Evolutionary conservation across 805 yeast species (phyloP).

Genomic region (Wickerhamiella parazyma): DNA sequence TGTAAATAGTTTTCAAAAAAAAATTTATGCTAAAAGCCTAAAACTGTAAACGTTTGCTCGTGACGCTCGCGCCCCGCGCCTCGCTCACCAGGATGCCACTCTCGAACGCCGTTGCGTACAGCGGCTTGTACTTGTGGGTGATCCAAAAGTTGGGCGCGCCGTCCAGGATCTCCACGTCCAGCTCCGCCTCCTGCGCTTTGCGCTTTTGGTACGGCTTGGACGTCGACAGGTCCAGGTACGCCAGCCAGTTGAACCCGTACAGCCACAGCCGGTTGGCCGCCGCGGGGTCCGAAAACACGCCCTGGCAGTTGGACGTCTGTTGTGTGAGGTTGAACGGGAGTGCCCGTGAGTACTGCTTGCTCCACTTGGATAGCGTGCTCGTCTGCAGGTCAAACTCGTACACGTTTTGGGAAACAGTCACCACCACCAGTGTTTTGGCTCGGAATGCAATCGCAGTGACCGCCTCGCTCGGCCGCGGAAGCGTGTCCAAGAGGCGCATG

Average conservation of each 20-base stretch:
- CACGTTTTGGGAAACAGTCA: slow-evolving; percentile 62
- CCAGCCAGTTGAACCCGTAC: slow-evolving; percentile 77
- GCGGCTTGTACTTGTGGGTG: slow-evolving; percentile 60
- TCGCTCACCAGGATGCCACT: slow-evolving; percentile 57
- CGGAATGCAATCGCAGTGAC: slow-evolving; percentile 54
- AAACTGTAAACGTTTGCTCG: neutral
- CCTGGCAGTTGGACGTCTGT: slow-evolving; percentile 56
- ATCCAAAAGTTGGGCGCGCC: slow-evolving; percentile 41
- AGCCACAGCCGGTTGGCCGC: slow-evolving; percentile 49
- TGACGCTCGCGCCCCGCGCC: neutral
- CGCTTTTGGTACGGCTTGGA: slow-evolving; percentile 39
- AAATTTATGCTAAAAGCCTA: neutral
- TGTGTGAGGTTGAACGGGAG: slow-evolving; percentile 51
- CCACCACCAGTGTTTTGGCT: slow-evolving; percentile 40
- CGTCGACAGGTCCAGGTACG: slow-evolving; percentile 51
- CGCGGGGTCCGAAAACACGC: slow-evolving; percentile 41
- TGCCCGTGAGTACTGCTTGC: slow-evolving; percentile 57
- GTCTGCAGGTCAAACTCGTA: slow-evolving; percentile 44
- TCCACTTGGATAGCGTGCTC: slow-evolving; percentile 54
- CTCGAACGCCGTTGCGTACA: slow-evolving; percentile 45
- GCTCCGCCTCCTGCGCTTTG: slow-evolving; percentile 21
- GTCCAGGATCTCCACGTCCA: slow-evolving; percentile 12
- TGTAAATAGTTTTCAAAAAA: slow-evolving; percentile 1
- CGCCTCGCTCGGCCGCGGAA: slow-evolving; percentile 46
- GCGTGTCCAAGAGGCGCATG: slow-evolving; percentile 25